These are phyloP conservation scores for Monosporozyma solicola DNA, from an alignment of 805 yeast species.

Conservation along the genomic window DNA sequence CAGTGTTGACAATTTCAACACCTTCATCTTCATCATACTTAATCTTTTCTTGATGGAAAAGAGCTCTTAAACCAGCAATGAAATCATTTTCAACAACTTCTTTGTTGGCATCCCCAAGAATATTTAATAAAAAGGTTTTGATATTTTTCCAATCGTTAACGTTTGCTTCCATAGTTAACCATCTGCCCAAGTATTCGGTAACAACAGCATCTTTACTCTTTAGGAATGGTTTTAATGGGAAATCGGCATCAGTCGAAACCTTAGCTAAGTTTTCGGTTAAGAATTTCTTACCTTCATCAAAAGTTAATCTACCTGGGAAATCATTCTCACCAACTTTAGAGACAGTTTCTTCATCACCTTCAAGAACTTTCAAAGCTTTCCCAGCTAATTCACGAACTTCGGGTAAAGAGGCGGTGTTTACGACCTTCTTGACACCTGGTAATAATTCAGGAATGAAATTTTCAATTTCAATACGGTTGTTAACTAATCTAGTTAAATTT, in stretches of 20 bases:
- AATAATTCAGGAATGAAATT: conserved; percentile 72
- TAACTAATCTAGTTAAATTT: conserved; percentile 89
- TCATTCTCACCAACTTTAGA: conserved; percentile 34
- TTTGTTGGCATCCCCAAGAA: conserved; percentile 28
- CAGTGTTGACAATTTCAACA: conserved; percentile 84
- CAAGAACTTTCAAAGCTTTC: conserved; percentile 74
- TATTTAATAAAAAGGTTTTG: conserved; percentile 41
- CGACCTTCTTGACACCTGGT: conserved; percentile 89
- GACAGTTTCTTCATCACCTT: conserved; percentile 67
- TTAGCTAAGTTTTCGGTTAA: conserved; percentile 22
- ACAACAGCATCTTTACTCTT: conserved; percentile 24
- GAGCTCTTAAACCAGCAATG: conserved; percentile 43
- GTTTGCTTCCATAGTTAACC: conserved; percentile 54
- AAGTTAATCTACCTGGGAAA: conserved; percentile 64
- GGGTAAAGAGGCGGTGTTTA: conserved; percentile 84
- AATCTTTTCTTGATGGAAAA: conserved; percentile 40
- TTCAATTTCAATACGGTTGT: conserved; percentile 87
- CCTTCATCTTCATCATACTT: conserved; percentile 65
- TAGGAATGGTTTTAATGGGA: conserved; percentile 17
- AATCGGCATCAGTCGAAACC: conserved; percentile 5
- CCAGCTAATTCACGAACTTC: conserved; percentile 91
- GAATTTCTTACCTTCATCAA: conserved; percentile 44
- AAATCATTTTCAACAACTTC: conserved; percentile 33
- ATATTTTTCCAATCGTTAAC: conserved; percentile 66
- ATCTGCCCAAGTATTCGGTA: conserved; percentile 41